These are phyloP conservation scores for Pugionium dolabratum DNA, from an alignment of 345 rosid genomes.

Conservation along the genomic window DNA sequence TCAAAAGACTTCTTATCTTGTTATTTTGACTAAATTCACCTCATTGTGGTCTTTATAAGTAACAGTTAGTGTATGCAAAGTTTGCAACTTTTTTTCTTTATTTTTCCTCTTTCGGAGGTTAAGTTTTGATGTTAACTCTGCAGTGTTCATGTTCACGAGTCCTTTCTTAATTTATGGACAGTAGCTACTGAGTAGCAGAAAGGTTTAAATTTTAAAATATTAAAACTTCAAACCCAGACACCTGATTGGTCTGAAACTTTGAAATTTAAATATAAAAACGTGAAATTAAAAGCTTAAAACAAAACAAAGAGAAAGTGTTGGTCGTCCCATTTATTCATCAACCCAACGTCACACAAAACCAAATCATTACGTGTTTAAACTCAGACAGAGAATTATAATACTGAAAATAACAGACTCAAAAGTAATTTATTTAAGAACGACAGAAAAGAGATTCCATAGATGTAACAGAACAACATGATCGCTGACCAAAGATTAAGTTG, in stretches of 20 bases:
- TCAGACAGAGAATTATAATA: no score
- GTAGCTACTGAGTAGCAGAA: background rate
- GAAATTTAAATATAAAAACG: no score
- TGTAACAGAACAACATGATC: background rate
- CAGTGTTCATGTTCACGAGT: background rate
- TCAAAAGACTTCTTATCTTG: background rate
- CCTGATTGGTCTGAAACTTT: background rate
- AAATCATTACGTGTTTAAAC: no score
- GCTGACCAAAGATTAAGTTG: background rate
- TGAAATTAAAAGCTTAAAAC: no score
- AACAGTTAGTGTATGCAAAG: background rate
- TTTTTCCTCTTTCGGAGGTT: background rate
- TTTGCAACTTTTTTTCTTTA: background rate
- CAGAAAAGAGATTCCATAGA: background rate
- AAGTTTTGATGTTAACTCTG: background rate
- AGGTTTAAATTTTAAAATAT: background rate
- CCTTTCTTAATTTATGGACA: background rate
- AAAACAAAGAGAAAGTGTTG: no score
- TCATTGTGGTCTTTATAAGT: background rate
- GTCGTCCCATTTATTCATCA: no score
- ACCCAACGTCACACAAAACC: background rate
- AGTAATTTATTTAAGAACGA: background rate
- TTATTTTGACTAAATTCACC: slow-evolving; percentile 10
- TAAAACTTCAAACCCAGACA: background rate
- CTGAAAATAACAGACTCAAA: background rate